Conservation (phyloP, 2,329 filamentous ascomycete genomes). For the Lojkania enalia region DNA sequence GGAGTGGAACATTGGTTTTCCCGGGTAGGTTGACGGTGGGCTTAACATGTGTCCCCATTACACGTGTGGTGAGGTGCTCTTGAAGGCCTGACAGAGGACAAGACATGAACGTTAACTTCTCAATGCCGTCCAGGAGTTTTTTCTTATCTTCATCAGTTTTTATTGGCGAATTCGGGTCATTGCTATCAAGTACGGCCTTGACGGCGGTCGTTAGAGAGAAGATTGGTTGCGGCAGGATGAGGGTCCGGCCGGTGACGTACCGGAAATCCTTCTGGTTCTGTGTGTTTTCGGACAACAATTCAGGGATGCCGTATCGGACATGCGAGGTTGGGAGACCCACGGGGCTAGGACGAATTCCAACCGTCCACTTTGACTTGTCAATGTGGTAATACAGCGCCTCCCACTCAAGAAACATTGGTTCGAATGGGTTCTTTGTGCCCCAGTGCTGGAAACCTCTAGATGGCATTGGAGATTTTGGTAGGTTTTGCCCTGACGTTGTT, state of each 20-base stretch:
- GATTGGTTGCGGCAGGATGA: neutral
- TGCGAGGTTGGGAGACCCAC: neutral
- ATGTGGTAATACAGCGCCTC: slow-evolving; percentile 48
- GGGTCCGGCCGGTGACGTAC: neutral
- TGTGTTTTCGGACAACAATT: neutral
- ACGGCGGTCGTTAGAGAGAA: neutral
- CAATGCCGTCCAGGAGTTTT: neutral
- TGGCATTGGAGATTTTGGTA: neutral
- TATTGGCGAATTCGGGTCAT: neutral
- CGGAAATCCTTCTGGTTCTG: neutral
- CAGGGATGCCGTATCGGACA: neutral
- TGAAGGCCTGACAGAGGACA: neutral
- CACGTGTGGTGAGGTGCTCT: neutral
- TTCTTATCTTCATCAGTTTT: neutral
- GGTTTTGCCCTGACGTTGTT: neutral
- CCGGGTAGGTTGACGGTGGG: neutral
- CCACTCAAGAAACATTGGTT: slow-evolving; percentile 52
- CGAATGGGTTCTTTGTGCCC: slow-evolving; percentile 41
- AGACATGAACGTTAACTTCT: neutral
- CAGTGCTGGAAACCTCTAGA: slow-evolving; percentile 9
- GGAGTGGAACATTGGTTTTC: neutral
- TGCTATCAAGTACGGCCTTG: neutral
- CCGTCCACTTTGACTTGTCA: neutral
- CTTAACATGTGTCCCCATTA: slow-evolving; percentile 1
- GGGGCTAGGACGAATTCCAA: neutral